These are phyloP conservation scores for Metarhizium robertsii DNA, from an alignment of 2,329 filamentous ascomycete genomes.

Conservation along the genomic window DNA sequence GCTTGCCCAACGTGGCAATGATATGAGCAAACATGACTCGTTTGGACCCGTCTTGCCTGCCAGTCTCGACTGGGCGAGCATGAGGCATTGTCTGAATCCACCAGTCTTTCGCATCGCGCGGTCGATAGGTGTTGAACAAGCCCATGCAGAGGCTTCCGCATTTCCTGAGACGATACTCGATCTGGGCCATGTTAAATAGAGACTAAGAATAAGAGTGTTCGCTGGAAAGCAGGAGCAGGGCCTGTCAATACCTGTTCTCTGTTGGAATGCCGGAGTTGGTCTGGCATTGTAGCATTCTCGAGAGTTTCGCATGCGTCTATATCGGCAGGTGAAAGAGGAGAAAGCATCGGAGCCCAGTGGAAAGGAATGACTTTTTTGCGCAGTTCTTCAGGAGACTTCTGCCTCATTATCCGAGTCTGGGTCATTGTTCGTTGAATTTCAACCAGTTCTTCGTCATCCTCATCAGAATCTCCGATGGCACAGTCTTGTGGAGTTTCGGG, in stretches of 20 bases:
- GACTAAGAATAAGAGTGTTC: background rate
- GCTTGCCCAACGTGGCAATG: constrained; percentile 61
- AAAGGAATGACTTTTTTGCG: constrained; percentile 37
- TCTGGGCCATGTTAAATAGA: constrained; percentile 10
- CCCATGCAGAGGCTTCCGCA: constrained; percentile 61
- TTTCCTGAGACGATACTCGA: constrained; percentile 15
- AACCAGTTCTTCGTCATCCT: constrained; percentile 8
- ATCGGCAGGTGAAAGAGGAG: constrained; percentile 59
- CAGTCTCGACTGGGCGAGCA: constrained; percentile 47
- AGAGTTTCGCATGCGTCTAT: constrained; percentile 40
- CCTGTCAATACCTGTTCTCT: constrained; percentile 40
- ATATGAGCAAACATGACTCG: constrained; percentile 68
- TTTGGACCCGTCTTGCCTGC: constrained; percentile 17
- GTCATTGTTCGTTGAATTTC: constrained; percentile 1
- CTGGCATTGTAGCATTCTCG: constrained; percentile 38
- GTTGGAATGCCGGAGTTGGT: constrained; percentile 35
- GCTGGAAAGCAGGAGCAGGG: background rate
- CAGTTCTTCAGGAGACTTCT: constrained; percentile 7
- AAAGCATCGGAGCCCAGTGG: constrained; percentile 52
- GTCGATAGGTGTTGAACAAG: constrained; percentile 60
- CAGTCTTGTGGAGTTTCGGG: constrained; percentile 2
- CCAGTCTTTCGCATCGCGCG: constrained; percentile 35
- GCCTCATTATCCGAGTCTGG: constrained; percentile 3
- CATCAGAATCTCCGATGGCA: constrained; percentile 8
- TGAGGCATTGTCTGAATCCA: constrained; percentile 40